Evolutionary conservation across 495 filamentous ascomycete species (phyloP).

Genomic region (Halenospora varia): DNA sequence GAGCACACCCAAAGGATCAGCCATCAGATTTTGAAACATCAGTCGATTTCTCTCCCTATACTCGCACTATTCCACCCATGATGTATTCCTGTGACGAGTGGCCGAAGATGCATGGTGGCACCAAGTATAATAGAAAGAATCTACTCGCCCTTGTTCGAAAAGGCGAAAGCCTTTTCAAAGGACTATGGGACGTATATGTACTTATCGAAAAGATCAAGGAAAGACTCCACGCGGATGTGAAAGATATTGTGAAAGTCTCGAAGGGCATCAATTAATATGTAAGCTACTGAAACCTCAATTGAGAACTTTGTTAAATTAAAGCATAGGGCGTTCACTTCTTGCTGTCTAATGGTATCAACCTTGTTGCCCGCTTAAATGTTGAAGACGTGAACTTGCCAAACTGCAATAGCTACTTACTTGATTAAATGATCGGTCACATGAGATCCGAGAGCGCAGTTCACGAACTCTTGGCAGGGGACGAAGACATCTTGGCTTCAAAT

Average conservation of each 20-base stretch:
- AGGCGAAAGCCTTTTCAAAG: slow-evolving; percentile 23
- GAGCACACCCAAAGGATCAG: too few species aligned
- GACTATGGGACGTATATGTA: slow-evolving; percentile 23
- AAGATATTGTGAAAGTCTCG: slow-evolving; percentile 20
- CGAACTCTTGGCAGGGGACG: slow-evolving; percentile 1
- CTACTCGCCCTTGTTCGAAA: slow-evolving; percentile 22
- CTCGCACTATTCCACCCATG: too few species aligned
- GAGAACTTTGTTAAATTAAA: not conserved
- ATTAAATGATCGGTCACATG: not conserved
- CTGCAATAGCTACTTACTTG: not conserved
- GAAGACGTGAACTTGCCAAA: slow-evolving; percentile 10
- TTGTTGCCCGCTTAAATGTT: slow-evolving; percentile 1
- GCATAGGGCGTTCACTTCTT: slow-evolving; percentile 5
- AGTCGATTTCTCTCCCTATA: too few species aligned
- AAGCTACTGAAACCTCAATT: slow-evolving; percentile 5
- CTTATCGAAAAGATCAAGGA: slow-evolving; percentile 31
- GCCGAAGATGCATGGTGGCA: slow-evolving; percentile 28
- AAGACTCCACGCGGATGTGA: slow-evolving; percentile 21
- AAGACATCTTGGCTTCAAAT: slow-evolving; percentile 1
- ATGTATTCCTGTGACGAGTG: slow-evolving; percentile 17
- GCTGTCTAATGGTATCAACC: not conserved
- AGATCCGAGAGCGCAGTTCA: slow-evolving; percentile 4
- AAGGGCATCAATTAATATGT: slow-evolving; percentile 30
- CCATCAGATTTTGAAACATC: too few species aligned
- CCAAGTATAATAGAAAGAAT: slow-evolving; percentile 24